These are phyloP conservation scores for Sarocladium oryzae DNA, from an alignment of 2,329 filamentous ascomycete genomes.

Conservation along the genomic window DNA sequence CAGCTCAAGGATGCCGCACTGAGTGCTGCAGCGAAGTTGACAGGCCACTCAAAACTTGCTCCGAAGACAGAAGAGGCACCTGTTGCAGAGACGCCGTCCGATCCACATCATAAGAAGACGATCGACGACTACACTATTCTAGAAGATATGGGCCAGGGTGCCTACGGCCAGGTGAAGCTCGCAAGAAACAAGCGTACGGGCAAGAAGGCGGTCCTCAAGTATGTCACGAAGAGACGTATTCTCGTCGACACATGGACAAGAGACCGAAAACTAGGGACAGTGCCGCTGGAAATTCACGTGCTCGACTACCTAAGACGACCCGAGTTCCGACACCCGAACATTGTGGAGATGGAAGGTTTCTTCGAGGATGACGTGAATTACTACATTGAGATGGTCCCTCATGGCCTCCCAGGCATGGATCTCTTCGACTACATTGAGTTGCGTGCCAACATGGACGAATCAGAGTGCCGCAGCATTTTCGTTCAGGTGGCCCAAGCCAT, in stretches of 20 bases:
- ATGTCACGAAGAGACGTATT: constrained; percentile 94
- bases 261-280: constrained; percentile 85
- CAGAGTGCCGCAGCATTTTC: constrained; percentile 91
- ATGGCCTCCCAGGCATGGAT: constrained; percentile 95
- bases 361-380: constrained; percentile 85
- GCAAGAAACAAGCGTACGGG: constrained; percentile 75
- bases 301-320: constrained; percentile 83
- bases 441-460: constrained; percentile 91
- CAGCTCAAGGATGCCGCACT: constrained; percentile 52
- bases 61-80: constrained; percentile 23
- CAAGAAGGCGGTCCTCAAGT: constrained; percentile 91
- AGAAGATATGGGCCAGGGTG: constrained; percentile 97
- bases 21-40: constrained; percentile 47
- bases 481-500: constrained; percentile 85
- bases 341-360: constrained; percentile 67
- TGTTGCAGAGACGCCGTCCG: constrained; percentile 25
- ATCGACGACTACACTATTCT: constrained; percentile 89
- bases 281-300: constrained; percentile 94
- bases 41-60: constrained; percentile 28
- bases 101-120: constrained; percentile 60
- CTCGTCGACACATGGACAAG: constrained; percentile 97
- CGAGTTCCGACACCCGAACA: constrained; percentile 59
- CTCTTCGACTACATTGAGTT: constrained; percentile 98
- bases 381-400: constrained; percentile 97
- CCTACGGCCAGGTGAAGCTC: constrained; percentile 95